Evolutionary conservation across 2,329 filamentous ascomycete genomes (phyloP), one percentile per base, ranked within the genome.

Genomic region (Fusarium incarnatum): DNA sequence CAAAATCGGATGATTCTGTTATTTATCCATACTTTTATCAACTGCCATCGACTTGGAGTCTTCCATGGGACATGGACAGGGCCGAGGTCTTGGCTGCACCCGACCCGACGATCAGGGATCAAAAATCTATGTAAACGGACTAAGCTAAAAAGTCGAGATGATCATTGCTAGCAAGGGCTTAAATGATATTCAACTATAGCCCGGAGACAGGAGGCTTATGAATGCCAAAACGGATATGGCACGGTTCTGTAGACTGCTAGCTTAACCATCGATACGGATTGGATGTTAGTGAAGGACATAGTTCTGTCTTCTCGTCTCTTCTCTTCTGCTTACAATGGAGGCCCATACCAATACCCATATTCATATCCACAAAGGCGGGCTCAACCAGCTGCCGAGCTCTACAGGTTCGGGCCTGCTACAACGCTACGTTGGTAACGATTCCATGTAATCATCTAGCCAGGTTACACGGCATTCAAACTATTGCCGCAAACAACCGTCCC

Each of bases 21-120:
- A 34, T 9, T 52, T 37, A 42, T 40, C 25, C 28, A 23, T 32
- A 34, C 42, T 15, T 45, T 15, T 15, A 23, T 40, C 30, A 20
- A 37, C 23, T 40, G 41, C n/a, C 20, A 50, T 34, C 25, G 47
- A 44, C 16, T 41, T 22, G 34, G 10, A 37, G 18, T 37, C 34
- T 37, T 37, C 34, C 9, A 12, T 37, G 10, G 34, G 13, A 44
- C 41, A 22, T 44, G 15, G 41, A 44, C 22, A 28, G 23, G 37
- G 49, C 34, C 49, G 49, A 64, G 44, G 63, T 41, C 44, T 55
- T 48, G 55, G 61, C 42, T 66, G 47, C 55, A 49, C 37, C 25
- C 30, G 37, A 46, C 13, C 47, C 42, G 61, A 42, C 10, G 62
- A 60, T 65, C 55, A 66, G 54, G 61, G 61, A 66, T 60, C 61